Percentiles rank a stretch among this genome's conserved stretches.
Evolutionary conservation across 1,284 basidiomycete species (phyloP).

Genomic region (Cerrena zonata): DNA sequence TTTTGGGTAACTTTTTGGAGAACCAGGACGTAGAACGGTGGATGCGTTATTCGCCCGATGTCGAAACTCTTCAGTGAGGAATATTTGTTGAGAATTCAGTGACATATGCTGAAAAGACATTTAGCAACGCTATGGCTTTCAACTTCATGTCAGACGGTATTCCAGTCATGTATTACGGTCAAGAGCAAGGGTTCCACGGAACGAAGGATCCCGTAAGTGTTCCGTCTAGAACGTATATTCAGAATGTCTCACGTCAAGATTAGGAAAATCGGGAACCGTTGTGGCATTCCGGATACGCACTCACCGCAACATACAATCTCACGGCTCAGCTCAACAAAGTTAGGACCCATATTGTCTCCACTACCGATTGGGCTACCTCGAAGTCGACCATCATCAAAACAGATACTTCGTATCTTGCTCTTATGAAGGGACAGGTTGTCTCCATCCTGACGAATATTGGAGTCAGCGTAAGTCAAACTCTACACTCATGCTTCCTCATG

Average conservation of each 20-base stretch:
- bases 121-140: slow-evolving; percentile 33
- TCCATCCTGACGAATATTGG: slow-evolving; percentile 74
- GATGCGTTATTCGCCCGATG: slow-evolving; percentile 35
- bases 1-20: slow-evolving; percentile 54
- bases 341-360: slow-evolving; percentile 15
- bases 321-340: slow-evolving; percentile 63
- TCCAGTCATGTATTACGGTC: slow-evolving; percentile 53
- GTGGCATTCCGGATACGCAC: slow-evolving; percentile 64
- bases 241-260: background rate
- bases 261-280: slow-evolving; percentile 72
- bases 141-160: slow-evolving; percentile 37
- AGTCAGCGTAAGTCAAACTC: slow-evolving; percentile 44
- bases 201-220: slow-evolving; percentile 23
- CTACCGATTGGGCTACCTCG: slow-evolving; percentile 52
- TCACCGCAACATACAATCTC: slow-evolving; percentile 54
- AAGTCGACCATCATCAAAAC: slow-evolving; percentile 51
- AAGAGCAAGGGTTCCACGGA: slow-evolving; percentile 46
- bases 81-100: no score
- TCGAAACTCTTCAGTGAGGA: slow-evolving; percentile 33
- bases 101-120: no score
- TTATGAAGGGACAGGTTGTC: slow-evolving; percentile 68
- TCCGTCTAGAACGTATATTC: background rate
- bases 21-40: slow-evolving; percentile 57
- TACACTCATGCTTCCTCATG: background rate
- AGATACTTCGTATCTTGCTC: slow-evolving; percentile 56